Percentiles rank a stretch among this genome's conserved stretches.
phyloP scores from a whole-genome alignment of 345 rosid genomes.

The Salix brachista region DNA sequence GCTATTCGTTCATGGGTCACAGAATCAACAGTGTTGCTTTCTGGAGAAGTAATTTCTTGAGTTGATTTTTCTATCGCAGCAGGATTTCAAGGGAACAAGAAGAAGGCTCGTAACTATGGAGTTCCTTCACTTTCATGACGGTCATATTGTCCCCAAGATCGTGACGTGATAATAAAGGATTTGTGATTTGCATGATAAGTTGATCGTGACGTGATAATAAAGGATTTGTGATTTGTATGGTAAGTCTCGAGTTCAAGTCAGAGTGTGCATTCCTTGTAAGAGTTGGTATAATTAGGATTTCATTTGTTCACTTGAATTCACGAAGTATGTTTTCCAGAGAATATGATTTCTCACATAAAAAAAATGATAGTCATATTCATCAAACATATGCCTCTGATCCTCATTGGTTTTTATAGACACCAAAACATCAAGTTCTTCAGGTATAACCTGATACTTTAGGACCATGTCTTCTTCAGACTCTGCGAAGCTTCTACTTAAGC shows the following conservation, averaged over 20 bases:
- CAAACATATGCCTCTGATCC: conserved; percentile 80
- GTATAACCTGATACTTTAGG: conserved; percentile 63
- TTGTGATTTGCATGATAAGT: too few species aligned
- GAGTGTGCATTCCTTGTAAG: rapidly evolving
- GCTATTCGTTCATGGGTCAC: conserved; percentile 28
- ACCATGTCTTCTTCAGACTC: conserved; percentile 51
- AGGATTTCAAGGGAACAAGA: conserved; percentile 58
- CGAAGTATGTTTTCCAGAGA: too few species aligned
- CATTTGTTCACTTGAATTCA: rapidly evolving
- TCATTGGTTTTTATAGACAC: conserved; percentile 68
- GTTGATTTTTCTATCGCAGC: conserved; percentile 27
- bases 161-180: too few species aligned
- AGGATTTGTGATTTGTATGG: too few species aligned
- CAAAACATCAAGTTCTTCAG: conserved; percentile 76
- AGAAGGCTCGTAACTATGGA: conserved; percentile 60
- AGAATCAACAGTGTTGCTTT: conserved; percentile 28
- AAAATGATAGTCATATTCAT: conserved; percentile 52
- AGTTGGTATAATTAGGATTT: too few species aligned
- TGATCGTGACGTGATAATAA: too few species aligned
- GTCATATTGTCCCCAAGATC: background rate
- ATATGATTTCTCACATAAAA: too few species aligned
- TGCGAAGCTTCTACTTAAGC: conserved; percentile 59
- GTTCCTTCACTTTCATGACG: conserved; percentile 50
- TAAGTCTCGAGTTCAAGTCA: rapidly evolving
- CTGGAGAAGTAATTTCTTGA: conserved; percentile 45